Percentiles rank a stretch among this genome's conserved stretches.
These are phyloP conservation scores for Daldinia sp. DNA, from an alignment of 2,329 filamentous ascomycete genomes.

Conservation along the genomic window DNA sequence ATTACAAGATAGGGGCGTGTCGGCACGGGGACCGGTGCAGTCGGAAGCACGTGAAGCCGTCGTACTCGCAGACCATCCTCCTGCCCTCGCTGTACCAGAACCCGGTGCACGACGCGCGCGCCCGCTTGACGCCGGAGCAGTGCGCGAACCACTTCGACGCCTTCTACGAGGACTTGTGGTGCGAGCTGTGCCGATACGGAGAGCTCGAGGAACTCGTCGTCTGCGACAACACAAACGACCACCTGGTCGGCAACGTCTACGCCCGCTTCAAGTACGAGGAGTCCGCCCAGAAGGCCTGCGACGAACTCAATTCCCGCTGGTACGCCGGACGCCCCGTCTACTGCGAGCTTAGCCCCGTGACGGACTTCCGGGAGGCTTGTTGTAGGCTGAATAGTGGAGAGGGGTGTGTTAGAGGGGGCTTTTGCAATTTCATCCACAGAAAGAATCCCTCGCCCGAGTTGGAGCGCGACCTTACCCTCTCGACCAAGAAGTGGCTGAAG, in stretches of 20 bases:
- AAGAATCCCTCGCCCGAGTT: conserved; percentile 93
- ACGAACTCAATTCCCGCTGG: conserved; percentile 93
- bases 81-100: conserved; percentile 99
- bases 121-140: conserved; percentile 94
- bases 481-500: conserved; percentile 97
- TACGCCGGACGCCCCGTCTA: conserved; percentile 97
- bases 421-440: conserved; percentile 99
- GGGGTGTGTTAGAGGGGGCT: conserved; percentile 93
- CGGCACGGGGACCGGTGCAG: conserved; percentile 98
- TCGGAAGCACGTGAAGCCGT: conserved; percentile 98
- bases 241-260: conserved; percentile 98
- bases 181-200: conserved; percentile 98
- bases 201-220: conserved; percentile 98
- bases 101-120: conserved; percentile 94
- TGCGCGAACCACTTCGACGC: conserved; percentile 99
- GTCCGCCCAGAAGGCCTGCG: conserved; percentile 89
- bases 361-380: conserved; percentile 97
- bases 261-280: conserved; percentile 99
- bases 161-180: conserved; percentile 99
- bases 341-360: conserved; percentile 95
- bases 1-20: conserved; percentile 99
- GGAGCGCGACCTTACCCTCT: conserved; percentile 84
- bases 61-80: conserved; percentile 96
- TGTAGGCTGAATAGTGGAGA: conserved; percentile 94
- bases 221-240: conserved; percentile 99